Evolutionary conservation across 805 yeast genomes (phyloP), one percentile per base, ranked within the genome.

Genomic region (Starmerella lactis-condensi): DNA sequence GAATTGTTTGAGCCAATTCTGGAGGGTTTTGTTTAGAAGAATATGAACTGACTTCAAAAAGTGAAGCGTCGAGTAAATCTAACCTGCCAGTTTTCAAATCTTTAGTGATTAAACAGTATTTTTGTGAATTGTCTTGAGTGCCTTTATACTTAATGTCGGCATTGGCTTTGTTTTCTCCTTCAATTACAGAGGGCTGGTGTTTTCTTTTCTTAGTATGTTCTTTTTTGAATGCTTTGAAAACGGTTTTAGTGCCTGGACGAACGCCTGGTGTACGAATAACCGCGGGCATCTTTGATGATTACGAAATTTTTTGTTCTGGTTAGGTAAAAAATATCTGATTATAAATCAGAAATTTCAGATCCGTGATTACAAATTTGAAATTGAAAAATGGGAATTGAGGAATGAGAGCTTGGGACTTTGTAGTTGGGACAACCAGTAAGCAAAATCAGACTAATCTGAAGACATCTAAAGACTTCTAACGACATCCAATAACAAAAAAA

Each of bases 211-310:
- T 61, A n/a, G 59, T 58, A 12, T 60, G 52, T 9, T 42, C 36
- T 15, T 48, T 43, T 34, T 48, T 51, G 21, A 66, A 78, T 22
- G 79, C 54, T 26, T 73, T 69, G 44, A 83, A 76, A 21, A 75
- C 67, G 10, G 64, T 60, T 6, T 54, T 51, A 22, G 85, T 73
- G 25, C 34, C 25, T 2, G 73, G 64, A 16, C 62, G 56, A 32
- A 76, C 60, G 4, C 93, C 93, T 46, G 76, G 76, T 58, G 82
- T 74, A 46, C 77, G 75, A n/a, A 76, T 65, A 3, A 81, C 76
- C 7, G 75, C 65, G 10, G 45, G 37, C 45, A 41, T 41, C 5
- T 11, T 4, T 2, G n/a, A 15, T 21, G 17, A 6, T 11, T 22
- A 21, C 14, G 12, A n/a, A n/a, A n/a, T n/a, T n/a, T n/a, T n/a